Conservation (phyloP, 2,329 filamentous ascomycete species). For the Arachnomyces sp. region DNA sequence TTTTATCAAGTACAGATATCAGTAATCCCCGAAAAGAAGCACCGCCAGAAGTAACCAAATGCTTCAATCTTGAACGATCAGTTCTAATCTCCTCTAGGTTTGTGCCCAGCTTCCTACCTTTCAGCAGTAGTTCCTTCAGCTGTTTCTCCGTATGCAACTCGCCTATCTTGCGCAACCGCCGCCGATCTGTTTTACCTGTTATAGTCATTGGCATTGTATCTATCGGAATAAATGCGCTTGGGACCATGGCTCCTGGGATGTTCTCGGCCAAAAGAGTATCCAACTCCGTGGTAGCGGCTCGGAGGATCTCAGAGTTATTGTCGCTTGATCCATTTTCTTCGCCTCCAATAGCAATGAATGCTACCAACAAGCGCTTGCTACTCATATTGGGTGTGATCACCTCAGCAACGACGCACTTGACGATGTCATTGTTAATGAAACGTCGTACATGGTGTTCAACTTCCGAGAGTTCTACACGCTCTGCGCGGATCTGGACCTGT, state of each 20-base stretch:
- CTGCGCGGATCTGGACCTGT: conserved; percentile 61
- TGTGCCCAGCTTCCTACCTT: too few relatives aligned
- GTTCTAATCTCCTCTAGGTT: too few relatives aligned
- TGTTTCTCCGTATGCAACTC: too few relatives aligned
- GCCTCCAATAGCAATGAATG: conserved; percentile 25
- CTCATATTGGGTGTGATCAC: conserved; percentile 39
- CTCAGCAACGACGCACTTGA: conserved; percentile 35
- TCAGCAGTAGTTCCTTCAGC: too few relatives aligned
- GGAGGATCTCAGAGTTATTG: not conserved
- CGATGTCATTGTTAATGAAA: not conserved
- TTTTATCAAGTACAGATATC: too few relatives aligned
- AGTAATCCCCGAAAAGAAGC: too few relatives aligned
- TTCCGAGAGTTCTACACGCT: conserved; percentile 52
- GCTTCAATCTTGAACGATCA: too few relatives aligned
- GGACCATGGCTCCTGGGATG: conserved; percentile 26
- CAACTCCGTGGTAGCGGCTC: conserved; percentile 1
- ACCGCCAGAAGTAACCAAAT: too few relatives aligned
- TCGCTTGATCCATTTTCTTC: too few relatives aligned
- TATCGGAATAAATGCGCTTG: conserved; percentile 31
- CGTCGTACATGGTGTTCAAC: conserved; percentile 32
- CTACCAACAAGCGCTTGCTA: conserved; percentile 39
- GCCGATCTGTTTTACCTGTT: conserved; percentile 34
- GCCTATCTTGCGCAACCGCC: too few relatives aligned
- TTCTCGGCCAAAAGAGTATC: not conserved
- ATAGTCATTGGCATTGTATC: conserved; percentile 28